Evolutionary conservation across 83 land plant species (phyloP), one percentile per base, ranked within the genome.

Genomic region (Picea mariana): DNA sequence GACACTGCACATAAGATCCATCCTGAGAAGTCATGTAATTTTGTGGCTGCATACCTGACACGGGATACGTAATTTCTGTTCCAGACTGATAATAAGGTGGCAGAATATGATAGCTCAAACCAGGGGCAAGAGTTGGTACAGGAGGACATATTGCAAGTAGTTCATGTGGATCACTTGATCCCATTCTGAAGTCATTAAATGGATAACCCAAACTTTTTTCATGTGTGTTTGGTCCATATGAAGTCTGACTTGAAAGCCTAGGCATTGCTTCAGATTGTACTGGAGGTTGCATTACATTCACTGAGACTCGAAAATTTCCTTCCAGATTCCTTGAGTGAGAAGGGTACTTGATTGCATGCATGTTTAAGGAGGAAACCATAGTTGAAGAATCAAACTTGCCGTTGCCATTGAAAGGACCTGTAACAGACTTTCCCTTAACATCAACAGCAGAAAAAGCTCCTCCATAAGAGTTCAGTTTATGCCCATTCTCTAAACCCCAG

Each of bases 41-140:
- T n/a, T 81, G 87, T 63, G 67, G 83, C 18, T 80, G 83, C 76
- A 80, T 44, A 42, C 81, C 24, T 49, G 73, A 65, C 18, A 67
- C 61, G 5, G 87, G 79, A 38, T 62, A 79, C 55, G 38, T 80
- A 12, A 38, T 49, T 61, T 62, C 81, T 67, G 69, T 59, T 8
- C 47, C 85, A 69, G 81, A 68, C 3, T 55, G 21, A 24, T 52
- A 77, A 23, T 77, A 65, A n/a, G 55, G 44, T 3, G 81, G 38
- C 31, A 27, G 83, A 62, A 62, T 65, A 20, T 75, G 66, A 61
- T 79, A 78, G 38, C 75, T 20, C 62, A 52, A 52, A 52, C 59
- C 66, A 67, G 75, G 73, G 63, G 77, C 20, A 9, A 62, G 7
- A 18, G 26, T 77, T 66, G 64, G 2, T 12, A 47, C 52, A 67